Percentiles rank a stretch among this genome's conserved stretches.
phyloP scores from a whole-genome alignment of 805 yeast species.

The Clavispora phyllophila region DNA sequence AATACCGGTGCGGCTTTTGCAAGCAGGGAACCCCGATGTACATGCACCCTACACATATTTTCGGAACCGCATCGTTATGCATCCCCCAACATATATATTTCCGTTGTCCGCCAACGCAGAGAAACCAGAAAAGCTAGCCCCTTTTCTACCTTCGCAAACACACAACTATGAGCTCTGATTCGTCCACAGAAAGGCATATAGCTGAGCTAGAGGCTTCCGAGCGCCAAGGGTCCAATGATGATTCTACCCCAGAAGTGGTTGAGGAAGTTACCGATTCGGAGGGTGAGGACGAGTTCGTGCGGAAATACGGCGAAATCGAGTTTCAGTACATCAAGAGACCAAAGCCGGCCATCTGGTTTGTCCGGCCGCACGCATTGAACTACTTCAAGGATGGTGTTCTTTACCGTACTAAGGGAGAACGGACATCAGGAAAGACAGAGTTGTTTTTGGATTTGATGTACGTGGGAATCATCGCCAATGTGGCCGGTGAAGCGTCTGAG shows the following conservation, averaged over 20 bases:
- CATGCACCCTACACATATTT: not conserved
- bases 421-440: slow-evolving; percentile 49
- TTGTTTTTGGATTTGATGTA: slow-evolving; percentile 59
- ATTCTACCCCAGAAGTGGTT: not conserved
- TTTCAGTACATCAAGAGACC: slow-evolving; percentile 45
- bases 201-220: not conserved
- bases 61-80: not conserved
- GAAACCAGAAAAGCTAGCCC: no score
- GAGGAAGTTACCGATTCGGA: slow-evolving; percentile 12
- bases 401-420: slow-evolving; percentile 51
- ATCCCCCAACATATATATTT: not conserved
- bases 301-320: slow-evolving; percentile 45
- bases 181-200: not conserved
- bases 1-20: not conserved
- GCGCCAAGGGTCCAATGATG: not conserved
- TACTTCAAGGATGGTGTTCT: slow-evolving; percentile 54
- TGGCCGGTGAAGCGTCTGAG: slow-evolving; percentile 50
- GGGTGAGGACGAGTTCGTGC: slow-evolving; percentile 39
- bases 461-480: slow-evolving; percentile 58
- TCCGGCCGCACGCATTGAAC: slow-evolving; percentile 55
- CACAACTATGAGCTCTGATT: not conserved
- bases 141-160: no score
- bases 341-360: slow-evolving; percentile 33
- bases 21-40: not conserved
- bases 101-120: no score